phyloP scores from a whole-genome alignment of 176 grass and related monocot genomes.

The Avena atlantica region DNA sequence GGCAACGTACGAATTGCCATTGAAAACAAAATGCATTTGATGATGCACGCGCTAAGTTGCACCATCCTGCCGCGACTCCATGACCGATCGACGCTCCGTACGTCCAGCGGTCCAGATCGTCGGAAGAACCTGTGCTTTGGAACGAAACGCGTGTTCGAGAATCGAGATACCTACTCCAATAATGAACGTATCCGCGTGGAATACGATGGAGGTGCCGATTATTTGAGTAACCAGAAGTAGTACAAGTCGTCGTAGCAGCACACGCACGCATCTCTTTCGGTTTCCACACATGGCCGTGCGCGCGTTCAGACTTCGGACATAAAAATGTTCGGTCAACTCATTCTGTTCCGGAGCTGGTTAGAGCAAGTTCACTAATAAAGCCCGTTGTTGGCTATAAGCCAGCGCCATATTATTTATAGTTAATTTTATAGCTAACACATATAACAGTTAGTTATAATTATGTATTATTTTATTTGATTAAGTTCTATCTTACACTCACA shows the following conservation, averaged over 20 bases:
- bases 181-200: slow-evolving; percentile 10
- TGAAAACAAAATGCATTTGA: neutral
- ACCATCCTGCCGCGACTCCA: neutral
- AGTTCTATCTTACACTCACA: too few species aligned
- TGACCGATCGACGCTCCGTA: neutral
- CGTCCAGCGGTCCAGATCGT: too few species aligned
- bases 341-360: neutral
- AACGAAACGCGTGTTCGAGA: slow-evolving; percentile 15
- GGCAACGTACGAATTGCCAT: neutral
- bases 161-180: neutral
- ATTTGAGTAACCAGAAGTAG: neutral
- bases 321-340: neutral
- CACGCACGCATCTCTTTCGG: neutral
- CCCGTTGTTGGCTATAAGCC: neutral
- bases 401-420: too few species aligned
- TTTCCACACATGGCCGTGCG: slow-evolving; percentile 10
- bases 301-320: neutral
- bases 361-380: neutral
- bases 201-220: neutral
- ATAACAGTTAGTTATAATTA: too few species aligned
- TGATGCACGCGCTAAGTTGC: neutral
- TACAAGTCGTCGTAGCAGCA: neutral
- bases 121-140: neutral
- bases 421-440: too few species aligned
- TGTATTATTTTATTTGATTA: too few species aligned